phyloP scores from a whole-genome alignment of 192 early-diverging fungal species.

The Pecoramyces ruminantium region DNA sequence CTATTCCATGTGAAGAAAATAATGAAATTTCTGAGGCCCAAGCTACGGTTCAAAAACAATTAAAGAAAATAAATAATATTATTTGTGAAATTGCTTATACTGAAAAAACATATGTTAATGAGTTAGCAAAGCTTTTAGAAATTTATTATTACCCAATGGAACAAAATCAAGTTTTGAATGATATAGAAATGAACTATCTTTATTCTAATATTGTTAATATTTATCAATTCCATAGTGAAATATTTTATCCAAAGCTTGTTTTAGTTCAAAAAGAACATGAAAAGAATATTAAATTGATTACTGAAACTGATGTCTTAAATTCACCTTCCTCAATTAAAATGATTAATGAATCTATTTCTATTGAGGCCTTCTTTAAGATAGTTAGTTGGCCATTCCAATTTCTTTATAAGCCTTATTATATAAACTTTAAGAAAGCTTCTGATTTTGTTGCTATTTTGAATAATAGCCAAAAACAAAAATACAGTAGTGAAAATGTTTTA shows the following conservation, averaged over 20 bases:
- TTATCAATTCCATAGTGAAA: background rate
- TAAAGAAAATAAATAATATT: background rate
- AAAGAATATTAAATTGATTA: background rate
- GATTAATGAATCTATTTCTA: background rate
- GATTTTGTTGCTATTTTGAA: background rate
- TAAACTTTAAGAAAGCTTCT: background rate
- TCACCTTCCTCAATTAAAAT: background rate
- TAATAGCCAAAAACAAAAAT: background rate
- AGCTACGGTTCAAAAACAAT: background rate
- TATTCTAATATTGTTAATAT: background rate
- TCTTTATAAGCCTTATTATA: background rate
- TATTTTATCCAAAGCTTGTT: background rate
- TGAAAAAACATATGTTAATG: background rate
- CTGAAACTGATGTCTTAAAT: background rate
- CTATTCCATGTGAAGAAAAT: background rate
- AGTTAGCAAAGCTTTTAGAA: background rate
- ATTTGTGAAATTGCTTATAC: background rate
- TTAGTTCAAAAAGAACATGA: background rate
- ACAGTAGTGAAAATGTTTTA: background rate
- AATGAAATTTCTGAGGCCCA: background rate
- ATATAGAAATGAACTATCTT: background rate
- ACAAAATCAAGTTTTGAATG: background rate
- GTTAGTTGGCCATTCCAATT: background rate
- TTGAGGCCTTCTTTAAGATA: background rate
- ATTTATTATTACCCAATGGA: background rate